Percentiles rank a stretch among this genome's conserved stretches.
Evolutionary conservation across 1,284 basidiomycete species (phyloP).

Genomic region (Ceratobasidium sp.): DNA sequence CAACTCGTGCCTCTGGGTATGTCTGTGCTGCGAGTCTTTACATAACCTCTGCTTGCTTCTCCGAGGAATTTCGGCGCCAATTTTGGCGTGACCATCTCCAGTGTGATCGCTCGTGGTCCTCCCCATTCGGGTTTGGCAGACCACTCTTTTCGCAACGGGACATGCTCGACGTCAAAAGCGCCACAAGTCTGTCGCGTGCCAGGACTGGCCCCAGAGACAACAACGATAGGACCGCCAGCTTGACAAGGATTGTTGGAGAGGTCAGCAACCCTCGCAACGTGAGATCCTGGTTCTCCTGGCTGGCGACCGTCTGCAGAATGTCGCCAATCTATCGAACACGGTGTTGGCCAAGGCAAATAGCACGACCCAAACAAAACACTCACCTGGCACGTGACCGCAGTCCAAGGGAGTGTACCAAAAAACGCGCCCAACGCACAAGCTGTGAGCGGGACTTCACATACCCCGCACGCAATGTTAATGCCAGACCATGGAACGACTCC

Average conservation of each 20-base stretch:
- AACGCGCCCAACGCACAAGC: conserved; percentile 84
- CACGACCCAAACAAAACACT: conserved; percentile 49
- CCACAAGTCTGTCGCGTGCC: conserved; percentile 69
- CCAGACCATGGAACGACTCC: conserved; percentile 94
- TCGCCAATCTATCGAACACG: conserved; percentile 70
- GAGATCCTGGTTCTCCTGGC: conserved; percentile 61
- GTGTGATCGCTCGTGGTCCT: conserved; percentile 18
- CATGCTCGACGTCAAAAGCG: conserved; percentile 57
- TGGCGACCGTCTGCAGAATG: conserved; percentile 72
- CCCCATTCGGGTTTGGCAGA: conserved; percentile 10
- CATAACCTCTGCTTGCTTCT: background rate
- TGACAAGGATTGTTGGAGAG: conserved; percentile 75
- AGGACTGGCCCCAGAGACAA: conserved; percentile 82
- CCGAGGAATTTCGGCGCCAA: conserved; percentile 19
- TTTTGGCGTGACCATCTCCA: conserved; percentile 30
- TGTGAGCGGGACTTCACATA: conserved; percentile 78
- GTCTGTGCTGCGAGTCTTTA: background rate
- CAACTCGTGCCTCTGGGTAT: conserved; percentile 24
- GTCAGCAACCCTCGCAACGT: conserved; percentile 77
- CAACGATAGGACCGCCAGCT: conserved; percentile 76
- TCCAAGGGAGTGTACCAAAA: conserved; percentile 85
- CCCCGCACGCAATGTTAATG: conserved; percentile 93
- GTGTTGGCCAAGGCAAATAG: background rate
- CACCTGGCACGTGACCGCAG: conserved; percentile 85
- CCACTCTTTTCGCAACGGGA: conserved; percentile 30